These are phyloP conservation scores for Luvunga scandens DNA, from an alignment of 345 rosid species.

Conservation along the genomic window DNA sequence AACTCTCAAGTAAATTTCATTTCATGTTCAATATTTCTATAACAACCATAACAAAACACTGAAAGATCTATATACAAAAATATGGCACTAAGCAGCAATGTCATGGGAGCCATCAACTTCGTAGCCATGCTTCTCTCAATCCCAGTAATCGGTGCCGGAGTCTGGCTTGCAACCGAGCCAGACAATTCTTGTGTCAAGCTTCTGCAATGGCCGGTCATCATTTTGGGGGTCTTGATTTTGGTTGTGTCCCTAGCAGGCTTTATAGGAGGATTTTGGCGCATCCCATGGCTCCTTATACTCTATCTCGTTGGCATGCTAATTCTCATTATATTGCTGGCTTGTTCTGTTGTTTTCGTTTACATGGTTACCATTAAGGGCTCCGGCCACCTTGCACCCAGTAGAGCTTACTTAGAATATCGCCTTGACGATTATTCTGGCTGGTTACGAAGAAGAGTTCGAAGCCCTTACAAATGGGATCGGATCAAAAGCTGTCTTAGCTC, in stretches of 20 bases:
- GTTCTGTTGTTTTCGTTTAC: conserved; percentile 68
- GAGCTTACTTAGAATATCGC: conserved; percentile 75
- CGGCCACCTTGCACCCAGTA: conserved; percentile 72
- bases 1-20: not conserved
- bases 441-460: conserved; percentile 67
- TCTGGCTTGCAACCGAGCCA: conserved; percentile 74
- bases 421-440: conserved; percentile 79
- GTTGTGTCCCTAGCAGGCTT: conserved; percentile 73
- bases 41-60: not conserved
- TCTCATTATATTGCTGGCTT: conserved; percentile 57
- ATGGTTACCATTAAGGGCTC: conserved; percentile 77
- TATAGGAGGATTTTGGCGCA: conserved; percentile 86
- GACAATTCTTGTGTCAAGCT: conserved; percentile 85
- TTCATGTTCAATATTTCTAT: conserved; percentile 5
- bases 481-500: conserved; percentile 70
- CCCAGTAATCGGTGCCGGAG: conserved; percentile 84
- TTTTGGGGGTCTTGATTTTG: conserved; percentile 65
- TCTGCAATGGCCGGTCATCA: conserved; percentile 92
- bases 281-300: conserved; percentile 69
- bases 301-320: conserved; percentile 77
- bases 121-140: conserved; percentile 79
- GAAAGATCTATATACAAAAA: not conserved
- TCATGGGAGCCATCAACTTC: conserved; percentile 86
- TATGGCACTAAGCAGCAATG: conserved; percentile 84
- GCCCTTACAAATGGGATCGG: conserved; percentile 79